These are phyloP conservation scores for Ocimum tenuiflorum DNA, from an alignment of 257 asterid genomes.

Conservation along the genomic window DNA sequence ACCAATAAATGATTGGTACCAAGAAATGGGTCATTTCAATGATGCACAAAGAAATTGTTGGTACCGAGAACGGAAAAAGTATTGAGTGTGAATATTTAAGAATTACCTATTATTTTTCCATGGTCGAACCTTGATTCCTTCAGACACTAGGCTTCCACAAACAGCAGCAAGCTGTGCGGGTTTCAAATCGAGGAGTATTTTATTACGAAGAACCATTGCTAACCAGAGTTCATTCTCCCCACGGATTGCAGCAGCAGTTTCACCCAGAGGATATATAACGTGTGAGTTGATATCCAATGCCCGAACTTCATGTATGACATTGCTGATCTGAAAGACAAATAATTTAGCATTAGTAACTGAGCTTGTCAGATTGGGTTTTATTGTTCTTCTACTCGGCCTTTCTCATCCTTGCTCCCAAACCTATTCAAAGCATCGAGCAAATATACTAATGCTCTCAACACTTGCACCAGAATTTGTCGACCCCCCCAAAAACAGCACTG, in stretches of 20 bases:
- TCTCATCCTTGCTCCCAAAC: not conserved
- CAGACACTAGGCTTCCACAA: slow-evolving; percentile 80
- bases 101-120: slow-evolving; percentile 74
- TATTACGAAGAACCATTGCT: slow-evolving; percentile 86
- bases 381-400: not conserved
- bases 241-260: slow-evolving; percentile 95
- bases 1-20: not conserved
- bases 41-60: too few species aligned
- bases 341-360: slow-evolving; percentile 2
- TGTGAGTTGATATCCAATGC: slow-evolving; percentile 91
- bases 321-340: slow-evolving; percentile 63
- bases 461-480: not conserved
- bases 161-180: slow-evolving; percentile 99
- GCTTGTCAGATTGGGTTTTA: not conserved
- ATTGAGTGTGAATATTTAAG: not conserved
- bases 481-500: not conserved
- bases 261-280: slow-evolving; percentile 83
- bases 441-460: not conserved
- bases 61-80: not conserved
- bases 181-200: slow-evolving; percentile 66
- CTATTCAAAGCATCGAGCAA: not conserved
- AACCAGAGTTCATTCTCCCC: slow-evolving; percentile 99
- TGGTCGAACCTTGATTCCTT: slow-evolving; percentile 91
- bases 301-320: slow-evolving; percentile 87
- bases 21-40: not conserved